Evolutionary conservation across 768 basidiomycete genomes (phyloP).

Genomic region (Tricholoma flavovirens): DNA sequence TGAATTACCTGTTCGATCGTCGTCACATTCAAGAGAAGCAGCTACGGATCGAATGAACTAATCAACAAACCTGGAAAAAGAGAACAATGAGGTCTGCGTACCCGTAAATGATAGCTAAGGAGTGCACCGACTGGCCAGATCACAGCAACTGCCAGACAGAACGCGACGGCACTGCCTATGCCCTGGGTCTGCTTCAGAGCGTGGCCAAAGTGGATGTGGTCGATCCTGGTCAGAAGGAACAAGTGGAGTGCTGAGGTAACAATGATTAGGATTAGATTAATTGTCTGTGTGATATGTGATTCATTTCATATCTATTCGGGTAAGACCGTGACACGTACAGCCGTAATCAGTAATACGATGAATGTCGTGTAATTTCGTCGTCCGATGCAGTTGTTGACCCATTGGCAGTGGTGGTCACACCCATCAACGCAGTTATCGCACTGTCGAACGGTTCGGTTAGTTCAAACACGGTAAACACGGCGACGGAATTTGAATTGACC

Average conservation of each 20-base stretch:
- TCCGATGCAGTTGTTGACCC: slow-evolving; percentile 95
- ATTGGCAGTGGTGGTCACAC: slow-evolving; percentile 88
- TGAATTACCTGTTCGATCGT: slow-evolving; percentile 96
- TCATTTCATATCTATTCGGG: not conserved
- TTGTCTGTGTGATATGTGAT: slow-evolving; percentile 40
- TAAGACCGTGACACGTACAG: slow-evolving; percentile 43
- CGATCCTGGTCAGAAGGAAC: slow-evolving; percentile 53
- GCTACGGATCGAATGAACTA: slow-evolving; percentile 31
- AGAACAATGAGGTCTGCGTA: slow-evolving; percentile 31
- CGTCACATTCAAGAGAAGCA: slow-evolving; percentile 81
- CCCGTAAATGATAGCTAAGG: slow-evolving; percentile 79
- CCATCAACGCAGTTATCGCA: slow-evolving; percentile 98
- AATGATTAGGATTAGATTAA: slow-evolving; percentile 70
- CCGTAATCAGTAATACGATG: slow-evolving; percentile 72
- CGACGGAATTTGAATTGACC: slow-evolving; percentile 38
- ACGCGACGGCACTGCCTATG: slow-evolving; percentile 77
- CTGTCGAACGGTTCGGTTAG: slow-evolving; percentile 15
- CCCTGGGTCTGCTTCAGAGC: slow-evolving; percentile 39
- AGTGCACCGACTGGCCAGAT: slow-evolving; percentile 83
- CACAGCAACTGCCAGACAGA: slow-evolving; percentile 62
- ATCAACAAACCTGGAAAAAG: not conserved
- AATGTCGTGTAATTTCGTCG: slow-evolving; percentile 95
- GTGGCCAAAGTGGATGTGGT: slow-evolving; percentile 40
- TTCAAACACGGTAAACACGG: too few relatives aligned
- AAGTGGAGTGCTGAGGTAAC: slow-evolving; percentile 81